Conservation (phyloP, 805 yeast species). For the Candida dajiaensis region DNA sequence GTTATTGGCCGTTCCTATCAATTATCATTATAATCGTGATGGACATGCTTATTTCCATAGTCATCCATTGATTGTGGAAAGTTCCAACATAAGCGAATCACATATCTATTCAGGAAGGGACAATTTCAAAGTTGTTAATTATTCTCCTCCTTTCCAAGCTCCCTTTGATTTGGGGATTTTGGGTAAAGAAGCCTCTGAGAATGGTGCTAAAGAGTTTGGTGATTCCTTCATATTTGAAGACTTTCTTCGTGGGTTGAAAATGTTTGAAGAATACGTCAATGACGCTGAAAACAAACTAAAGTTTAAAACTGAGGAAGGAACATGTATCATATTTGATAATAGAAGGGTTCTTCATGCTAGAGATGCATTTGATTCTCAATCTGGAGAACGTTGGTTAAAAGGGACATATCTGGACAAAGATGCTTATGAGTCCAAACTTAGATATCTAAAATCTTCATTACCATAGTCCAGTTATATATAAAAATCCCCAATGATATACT, state of each 20-base stretch:
- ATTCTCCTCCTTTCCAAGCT: slow-evolving; percentile 81
- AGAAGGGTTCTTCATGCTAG: slow-evolving; percentile 68
- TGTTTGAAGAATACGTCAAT: slow-evolving; percentile 55
- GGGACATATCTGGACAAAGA: slow-evolving; percentile 75
- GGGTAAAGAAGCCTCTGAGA: slow-evolving; percentile 20
- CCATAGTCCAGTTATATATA: too few species aligned
- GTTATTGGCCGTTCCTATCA: slow-evolving; percentile 53
- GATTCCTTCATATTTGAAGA: slow-evolving; percentile 42
- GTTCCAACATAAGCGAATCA: slow-evolving; percentile 23
- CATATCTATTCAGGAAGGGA: slow-evolving; percentile 15
- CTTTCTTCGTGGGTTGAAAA: slow-evolving; percentile 49
- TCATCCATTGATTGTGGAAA: slow-evolving; percentile 59
- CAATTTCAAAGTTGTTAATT: slow-evolving; percentile 53
- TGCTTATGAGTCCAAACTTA: slow-evolving; percentile 55
- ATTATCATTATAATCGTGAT: slow-evolving; percentile 61
- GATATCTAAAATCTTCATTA: slow-evolving; percentile 16
- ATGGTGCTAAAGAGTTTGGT: slow-evolving; percentile 32
- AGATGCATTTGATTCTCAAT: slow-evolving; percentile 37
- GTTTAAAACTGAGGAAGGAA: slow-evolving; percentile 48
- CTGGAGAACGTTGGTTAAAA: slow-evolving; percentile 61
- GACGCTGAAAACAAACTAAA: slow-evolving; percentile 48
- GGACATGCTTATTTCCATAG: slow-evolving; percentile 55
- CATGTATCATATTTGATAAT: slow-evolving; percentile 66
- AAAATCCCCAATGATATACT: slow-evolving; percentile 14
- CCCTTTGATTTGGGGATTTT: slow-evolving; percentile 60